phyloP scores from a whole-genome alignment of 2,329 filamentous ascomycete species.

The Cytospora mali region DNA sequence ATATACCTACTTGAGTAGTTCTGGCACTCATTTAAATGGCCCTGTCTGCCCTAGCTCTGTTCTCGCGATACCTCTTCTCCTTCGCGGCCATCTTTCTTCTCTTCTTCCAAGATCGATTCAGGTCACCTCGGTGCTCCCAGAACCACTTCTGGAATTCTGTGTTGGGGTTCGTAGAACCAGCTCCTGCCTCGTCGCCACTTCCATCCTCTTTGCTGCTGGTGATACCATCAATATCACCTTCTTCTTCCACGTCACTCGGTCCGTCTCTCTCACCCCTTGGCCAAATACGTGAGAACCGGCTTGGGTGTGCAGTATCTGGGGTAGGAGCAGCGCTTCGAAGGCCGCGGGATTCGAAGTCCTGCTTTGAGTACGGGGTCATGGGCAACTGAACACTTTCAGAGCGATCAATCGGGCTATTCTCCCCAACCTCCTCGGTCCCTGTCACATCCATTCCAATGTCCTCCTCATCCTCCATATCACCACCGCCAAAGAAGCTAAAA shows the following conservation, averaged over 20 bases:
- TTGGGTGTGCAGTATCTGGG: constrained; percentile 84
- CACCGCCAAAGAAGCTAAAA: constrained; percentile 77
- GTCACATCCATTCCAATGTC: constrained; percentile 42
- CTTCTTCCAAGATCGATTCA: constrained; percentile 68
- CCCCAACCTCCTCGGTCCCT: constrained; percentile 28
- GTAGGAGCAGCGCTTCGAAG: constrained; percentile 91
- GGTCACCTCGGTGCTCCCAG: constrained; percentile 66
- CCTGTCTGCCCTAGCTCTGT: constrained; percentile 55
- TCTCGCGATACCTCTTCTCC: constrained; percentile 68
- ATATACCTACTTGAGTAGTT: not conserved
- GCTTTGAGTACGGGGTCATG: constrained; percentile 80
- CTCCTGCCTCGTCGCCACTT: constrained; percentile 36
- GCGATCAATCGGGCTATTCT: constrained; percentile 26
- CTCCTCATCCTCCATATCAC: constrained; percentile 48
- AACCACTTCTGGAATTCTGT: constrained; percentile 67
- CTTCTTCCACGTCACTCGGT: constrained; percentile 47
- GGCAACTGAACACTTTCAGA: constrained; percentile 50
- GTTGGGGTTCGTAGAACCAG: constrained; percentile 28
- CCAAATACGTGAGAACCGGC: constrained; percentile 64
- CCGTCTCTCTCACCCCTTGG: constrained; percentile 50
- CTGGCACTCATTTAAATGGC: constrained; percentile 38
- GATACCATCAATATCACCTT: constrained; percentile 36
- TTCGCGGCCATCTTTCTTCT: constrained; percentile 64
- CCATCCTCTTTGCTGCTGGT: constrained; percentile 34
- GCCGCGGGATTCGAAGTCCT: constrained; percentile 74